Percentiles rank a stretch among this genome's conserved stretches.
Evolutionary conservation across 1,284 basidiomycete species (phyloP).

Genomic region (Lentinula novae-zelandiae): DNA sequence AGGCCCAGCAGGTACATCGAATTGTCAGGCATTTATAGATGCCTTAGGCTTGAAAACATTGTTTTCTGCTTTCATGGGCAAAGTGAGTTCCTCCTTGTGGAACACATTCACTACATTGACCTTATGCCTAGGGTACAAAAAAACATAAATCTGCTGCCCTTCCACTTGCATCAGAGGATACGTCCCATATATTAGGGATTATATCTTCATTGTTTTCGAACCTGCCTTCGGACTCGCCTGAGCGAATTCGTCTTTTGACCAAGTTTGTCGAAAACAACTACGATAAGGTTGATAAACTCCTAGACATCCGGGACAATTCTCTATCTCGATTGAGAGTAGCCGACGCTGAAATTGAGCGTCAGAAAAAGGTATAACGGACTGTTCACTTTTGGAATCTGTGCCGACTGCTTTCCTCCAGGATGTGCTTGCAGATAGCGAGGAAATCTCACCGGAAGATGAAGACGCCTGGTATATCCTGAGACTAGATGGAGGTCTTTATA

Average conservation of each 20-base stretch:
- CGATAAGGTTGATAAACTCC: conserved; percentile 88
- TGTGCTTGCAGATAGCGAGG: conserved; percentile 54
- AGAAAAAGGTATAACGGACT: conserved; percentile 52
- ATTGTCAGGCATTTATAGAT: conserved; percentile 89
- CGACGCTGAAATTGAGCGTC: conserved; percentile 61
- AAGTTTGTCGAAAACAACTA: conserved; percentile 94
- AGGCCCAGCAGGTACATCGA: conserved; percentile 64
- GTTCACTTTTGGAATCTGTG: neutral
- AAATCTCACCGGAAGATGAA: conserved; percentile 60
- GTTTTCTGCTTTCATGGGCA: conserved; percentile 92
- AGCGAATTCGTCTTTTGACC: conserved; percentile 79
- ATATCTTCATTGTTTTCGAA: conserved; percentile 88
- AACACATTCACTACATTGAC: conserved; percentile 8
- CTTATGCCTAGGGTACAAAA: conserved; percentile 41
- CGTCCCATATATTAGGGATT: conserved; percentile 85
- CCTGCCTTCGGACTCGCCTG: conserved; percentile 79
- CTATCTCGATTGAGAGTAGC: conserved; percentile 52
- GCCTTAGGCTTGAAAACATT: conserved; percentile 84
- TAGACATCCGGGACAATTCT: conserved; percentile 82
- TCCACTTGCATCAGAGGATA: conserved; percentile 73
- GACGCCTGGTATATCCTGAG: conserved; percentile 81
- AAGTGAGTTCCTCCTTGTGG: conserved; percentile 45
- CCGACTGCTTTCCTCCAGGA: conserved; percentile 35
- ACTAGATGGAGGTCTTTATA: conserved; percentile 85
- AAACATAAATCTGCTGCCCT: conserved; percentile 52